These are phyloP conservation scores for Apophysomyces sp. DNA, from an alignment of 371 early-diverging fungal genomes.

Conservation along the genomic window DNA sequence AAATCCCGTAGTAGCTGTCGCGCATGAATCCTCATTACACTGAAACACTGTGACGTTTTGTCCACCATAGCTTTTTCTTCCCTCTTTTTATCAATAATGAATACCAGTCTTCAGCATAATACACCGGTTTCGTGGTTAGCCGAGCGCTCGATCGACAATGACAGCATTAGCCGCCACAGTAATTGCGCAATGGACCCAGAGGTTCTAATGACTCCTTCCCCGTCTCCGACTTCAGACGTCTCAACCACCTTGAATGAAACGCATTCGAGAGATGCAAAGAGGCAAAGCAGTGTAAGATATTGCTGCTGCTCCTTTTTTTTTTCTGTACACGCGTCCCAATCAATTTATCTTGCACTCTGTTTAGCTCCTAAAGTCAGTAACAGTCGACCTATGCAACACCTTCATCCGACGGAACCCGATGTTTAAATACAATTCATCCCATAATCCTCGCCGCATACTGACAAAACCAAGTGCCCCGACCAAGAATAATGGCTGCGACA, in stretches of 20 bases:
- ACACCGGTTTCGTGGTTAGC: neutral
- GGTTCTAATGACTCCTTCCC: neutral
- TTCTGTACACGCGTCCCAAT: neutral
- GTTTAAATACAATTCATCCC: conserved; percentile 70
- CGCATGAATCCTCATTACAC: neutral
- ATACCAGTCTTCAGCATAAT: neutral
- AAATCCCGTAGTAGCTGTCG: neutral
- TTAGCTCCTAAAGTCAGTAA: conserved; percentile 28
- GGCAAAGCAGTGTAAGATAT: neutral
- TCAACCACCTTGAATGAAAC: neutral
- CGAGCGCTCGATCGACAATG: neutral
- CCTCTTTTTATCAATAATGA: neutral
- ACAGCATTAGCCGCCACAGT: neutral
- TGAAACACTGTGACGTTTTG: neutral
- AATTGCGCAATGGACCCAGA: neutral
- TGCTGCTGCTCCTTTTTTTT: neutral
- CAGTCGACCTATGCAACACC: conserved; percentile 61
- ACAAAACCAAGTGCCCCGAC: conserved; percentile 87
- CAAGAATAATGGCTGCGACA: conserved; percentile 91
- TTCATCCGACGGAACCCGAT: conserved; percentile 73
- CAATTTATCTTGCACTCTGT: neutral
- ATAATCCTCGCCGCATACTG: conserved; percentile 89
- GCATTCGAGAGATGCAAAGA: neutral
- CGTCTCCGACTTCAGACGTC: neutral
- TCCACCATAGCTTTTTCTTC: neutral